phyloP scores from a whole-genome alignment of 164 flowering plant genomes.

The Saururus chinensis region DNA sequence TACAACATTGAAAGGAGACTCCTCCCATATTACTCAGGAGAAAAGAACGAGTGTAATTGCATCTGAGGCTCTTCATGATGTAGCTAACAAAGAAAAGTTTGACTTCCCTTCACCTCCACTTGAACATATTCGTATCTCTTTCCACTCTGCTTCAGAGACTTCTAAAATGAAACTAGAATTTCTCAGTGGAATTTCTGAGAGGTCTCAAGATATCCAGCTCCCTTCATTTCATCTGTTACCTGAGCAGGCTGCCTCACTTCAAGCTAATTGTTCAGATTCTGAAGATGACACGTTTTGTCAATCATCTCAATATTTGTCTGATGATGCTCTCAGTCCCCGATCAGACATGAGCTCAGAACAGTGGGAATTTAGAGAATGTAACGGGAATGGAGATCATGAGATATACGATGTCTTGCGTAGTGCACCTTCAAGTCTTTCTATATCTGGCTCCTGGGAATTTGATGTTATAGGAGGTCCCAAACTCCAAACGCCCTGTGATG shows the following conservation, averaged over 20 bases:
- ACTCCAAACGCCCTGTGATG: slow-evolving; percentile 7
- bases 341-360: slow-evolving; percentile 70
- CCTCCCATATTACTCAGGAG: neutral
- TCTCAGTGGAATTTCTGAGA: slow-evolving; percentile 41
- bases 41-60: neutral
- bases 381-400: slow-evolving; percentile 30
- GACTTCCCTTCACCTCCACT: slow-evolving; percentile 58
- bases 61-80: neutral
- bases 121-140: slow-evolving; percentile 80
- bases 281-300: slow-evolving; percentile 79
- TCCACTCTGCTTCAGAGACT: slow-evolving; percentile 51
- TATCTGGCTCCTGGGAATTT: slow-evolving; percentile 28
- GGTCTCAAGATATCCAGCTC: slow-evolving; percentile 33
- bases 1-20: neutral
- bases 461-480: slow-evolving; percentile 17
- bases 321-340: slow-evolving; percentile 38
- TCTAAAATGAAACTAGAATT: slow-evolving; percentile 58
- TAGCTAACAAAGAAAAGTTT: neutral
- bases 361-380: slow-evolving; percentile 59
- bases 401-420: slow-evolving; percentile 42
- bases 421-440: slow-evolving; percentile 37
- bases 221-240: slow-evolving; percentile 85
- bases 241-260: slow-evolving; percentile 25
- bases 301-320: slow-evolving; percentile 64
- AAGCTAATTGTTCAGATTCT: slow-evolving; percentile 45